Conservation (phyloP, 1,284 basidiomycete genomes). For the Tremellales sp. region DNA sequence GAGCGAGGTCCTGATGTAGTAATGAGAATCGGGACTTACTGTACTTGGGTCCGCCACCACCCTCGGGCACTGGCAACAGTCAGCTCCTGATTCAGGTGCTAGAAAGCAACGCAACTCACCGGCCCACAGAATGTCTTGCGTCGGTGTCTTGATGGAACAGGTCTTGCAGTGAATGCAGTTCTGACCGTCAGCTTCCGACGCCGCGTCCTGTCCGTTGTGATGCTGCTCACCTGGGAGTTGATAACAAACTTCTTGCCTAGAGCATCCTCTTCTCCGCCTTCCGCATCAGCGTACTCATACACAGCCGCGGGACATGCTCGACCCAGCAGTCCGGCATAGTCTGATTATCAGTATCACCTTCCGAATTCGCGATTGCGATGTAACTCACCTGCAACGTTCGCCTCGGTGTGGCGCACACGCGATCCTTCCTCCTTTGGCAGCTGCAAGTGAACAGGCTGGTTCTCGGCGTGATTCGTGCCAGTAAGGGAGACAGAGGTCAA, state of each 20-base stretch:
- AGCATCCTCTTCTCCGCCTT: constrained; percentile 56
- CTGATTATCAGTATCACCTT: constrained; percentile 22
- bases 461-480: constrained; percentile 94
- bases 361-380: not conserved
- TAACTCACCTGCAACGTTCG: constrained; percentile 58
- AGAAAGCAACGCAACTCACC: constrained; percentile 12
- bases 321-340: constrained; percentile 82
- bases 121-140: constrained; percentile 90
- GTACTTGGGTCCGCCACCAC: constrained; percentile 89
- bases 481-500: constrained; percentile 87
- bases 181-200: not conserved
- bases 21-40: constrained; percentile 57
- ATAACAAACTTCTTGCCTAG: constrained; percentile 87
- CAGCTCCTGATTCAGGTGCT: constrained; percentile 1
- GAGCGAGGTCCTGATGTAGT: not conserved
- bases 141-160: constrained; percentile 85
- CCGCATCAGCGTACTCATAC: constrained; percentile 84
- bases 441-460: constrained; percentile 86
- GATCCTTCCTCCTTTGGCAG: constrained; percentile 56
- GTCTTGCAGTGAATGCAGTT: constrained; percentile 68
- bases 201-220: constrained; percentile 8
- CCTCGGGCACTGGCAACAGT: constrained; percentile 68
- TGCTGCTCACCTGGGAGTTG: constrained; percentile 74
- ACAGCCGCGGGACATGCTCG: constrained; percentile 93
- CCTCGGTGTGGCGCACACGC: constrained; percentile 63